Evolutionary conservation across 2,329 filamentous ascomycete species (phyloP), one percentile per base, ranked within the genome.

Genomic region (Curvularia sp.): DNA sequence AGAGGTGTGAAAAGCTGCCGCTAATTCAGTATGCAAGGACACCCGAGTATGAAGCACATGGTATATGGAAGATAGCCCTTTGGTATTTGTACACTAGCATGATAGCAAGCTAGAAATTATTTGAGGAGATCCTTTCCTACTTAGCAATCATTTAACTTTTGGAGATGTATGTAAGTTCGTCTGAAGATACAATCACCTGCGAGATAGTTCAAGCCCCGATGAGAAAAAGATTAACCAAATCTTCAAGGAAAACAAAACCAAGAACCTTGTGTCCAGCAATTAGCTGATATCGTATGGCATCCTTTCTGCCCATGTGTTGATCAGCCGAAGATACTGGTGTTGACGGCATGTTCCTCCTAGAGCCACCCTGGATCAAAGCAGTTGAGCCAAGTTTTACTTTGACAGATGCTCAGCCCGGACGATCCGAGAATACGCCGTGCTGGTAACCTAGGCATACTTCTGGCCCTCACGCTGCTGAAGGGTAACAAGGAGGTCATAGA

Each of bases 401-500:
- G 18, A 33, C 28, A 33, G 24, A 22, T 33, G 30, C 20, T 24
- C 18, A 22, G 8, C 30, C 33, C 15, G 12, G 10, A 22, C 18
- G 18, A 48, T 24, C 18, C 13, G 4, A 28, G 18, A 20, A 35
- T 3, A 6, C 12, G 18, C 18, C 12, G 35, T 31, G 31, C 8
- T 10, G 26, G 30, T 20, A 9, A 5, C 55, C 50, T 57, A 30
- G 28, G 52, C 7, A 41, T 58, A 66, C 18, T 44, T 42, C 5
- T 53, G 26, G 2, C 43, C 18, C 8, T 56, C 38, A 26, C 66
- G 66, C 43, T 56, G 53, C 43, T 71, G 68, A 9, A 71, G 55
- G 10, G 53, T 57, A 7, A 78, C 75, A 7, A 82, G 71, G 65
- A 75, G 68, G 4, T 76, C 64, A 60, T 81, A 82, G 68, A 82